Base-by-base conservation (phyloP, 2,329 filamentous ascomycete species). In the Tolypocladium sp. region DNA sequence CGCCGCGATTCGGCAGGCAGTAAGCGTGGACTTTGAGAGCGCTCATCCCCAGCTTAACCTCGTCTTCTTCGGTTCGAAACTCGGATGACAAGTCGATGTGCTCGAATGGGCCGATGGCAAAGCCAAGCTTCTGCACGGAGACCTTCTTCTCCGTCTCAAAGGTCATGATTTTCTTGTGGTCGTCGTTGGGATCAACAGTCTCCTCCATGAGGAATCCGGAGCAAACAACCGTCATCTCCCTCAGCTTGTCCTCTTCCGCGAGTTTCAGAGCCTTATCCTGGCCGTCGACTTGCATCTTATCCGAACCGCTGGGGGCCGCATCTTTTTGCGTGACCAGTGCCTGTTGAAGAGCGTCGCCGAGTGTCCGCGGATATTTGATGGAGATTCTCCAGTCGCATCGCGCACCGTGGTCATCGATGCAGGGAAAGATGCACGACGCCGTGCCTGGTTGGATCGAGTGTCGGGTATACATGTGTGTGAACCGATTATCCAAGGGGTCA, bases 71-170 rank as follows among this genome's bases (percentile, higher is more conserved):
- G 53, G 92, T 91, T 56, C 95, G 87, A 67, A 91, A 96, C 65
- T 93, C 90, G 2, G 91, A 89, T 63, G 79, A 85, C 6, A 99
- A 79, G 69, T 97, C 91, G 57, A 97, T 87, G 65, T 93, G 89
- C 72, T 97, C 92, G 70, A 99, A 99, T 0, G 95, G 94, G 0
- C 95, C 94, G 59, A 97, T 84, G 2, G 92, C 90, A 71, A 99
- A 96, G 5, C 92, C 93, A 63, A 99, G 87, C 70, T 97, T 93
- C 62, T 92, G 89, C 1, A 93, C 88, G 1, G 92, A 87, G 10
- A 94, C 85, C 56, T 89, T 85, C 62, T 87, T 86, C 61, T 83
- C 82, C 56, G 90, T 88, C 58, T 86, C 85, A 69, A 97, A 99
- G 0, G 88, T 90, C 70, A 94, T 90, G 2, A 91, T 92, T 74